Conservation (phyloP, 306 rosid species). For the Prunus salicina region DNA sequence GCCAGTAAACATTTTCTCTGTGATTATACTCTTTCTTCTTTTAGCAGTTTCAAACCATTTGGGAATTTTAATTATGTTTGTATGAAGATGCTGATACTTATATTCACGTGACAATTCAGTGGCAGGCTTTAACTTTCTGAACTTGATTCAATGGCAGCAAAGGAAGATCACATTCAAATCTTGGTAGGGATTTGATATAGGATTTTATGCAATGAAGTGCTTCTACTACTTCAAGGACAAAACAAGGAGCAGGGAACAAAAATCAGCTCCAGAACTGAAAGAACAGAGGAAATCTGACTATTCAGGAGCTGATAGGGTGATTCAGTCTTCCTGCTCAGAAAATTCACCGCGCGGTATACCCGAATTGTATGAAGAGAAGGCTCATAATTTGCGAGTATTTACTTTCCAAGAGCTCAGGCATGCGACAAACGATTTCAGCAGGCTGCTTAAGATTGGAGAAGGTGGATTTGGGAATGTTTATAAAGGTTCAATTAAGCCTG, state of each 20-base stretch:
- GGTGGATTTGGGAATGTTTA: constrained; percentile 93
- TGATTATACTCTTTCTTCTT: not conserved
- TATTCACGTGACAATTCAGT: not conserved
- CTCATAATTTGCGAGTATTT: constrained; percentile 66
- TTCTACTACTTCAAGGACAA: constrained; percentile 58
- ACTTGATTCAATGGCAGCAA: constrained; percentile 21
- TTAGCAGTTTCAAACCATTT: not conserved
- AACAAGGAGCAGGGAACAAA: constrained; percentile 39
- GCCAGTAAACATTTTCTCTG: not conserved
- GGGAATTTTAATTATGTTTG: not conserved
- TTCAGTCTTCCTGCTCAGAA: constrained; percentile 50
- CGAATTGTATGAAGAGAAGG: constrained; percentile 73
- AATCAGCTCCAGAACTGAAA: constrained; percentile 72
- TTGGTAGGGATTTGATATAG: constrained; percentile 1
- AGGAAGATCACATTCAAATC: constrained; percentile 11
- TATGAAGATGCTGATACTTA: not conserved
- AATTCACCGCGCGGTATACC: constrained; percentile 67
- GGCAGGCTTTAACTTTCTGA: not conserved
- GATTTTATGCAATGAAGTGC: constrained; percentile 58
- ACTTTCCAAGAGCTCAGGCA: constrained; percentile 53
- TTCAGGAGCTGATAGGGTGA: constrained; percentile 41
- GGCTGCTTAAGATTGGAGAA: constrained; percentile 75
- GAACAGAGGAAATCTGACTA: constrained; percentile 33
- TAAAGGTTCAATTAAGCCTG: constrained; percentile 66
- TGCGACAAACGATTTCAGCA: constrained; percentile 61